These are phyloP conservation scores for Huntiella omanensis DNA, from an alignment of 2,329 filamentous ascomycete genomes.

Conservation along the genomic window DNA sequence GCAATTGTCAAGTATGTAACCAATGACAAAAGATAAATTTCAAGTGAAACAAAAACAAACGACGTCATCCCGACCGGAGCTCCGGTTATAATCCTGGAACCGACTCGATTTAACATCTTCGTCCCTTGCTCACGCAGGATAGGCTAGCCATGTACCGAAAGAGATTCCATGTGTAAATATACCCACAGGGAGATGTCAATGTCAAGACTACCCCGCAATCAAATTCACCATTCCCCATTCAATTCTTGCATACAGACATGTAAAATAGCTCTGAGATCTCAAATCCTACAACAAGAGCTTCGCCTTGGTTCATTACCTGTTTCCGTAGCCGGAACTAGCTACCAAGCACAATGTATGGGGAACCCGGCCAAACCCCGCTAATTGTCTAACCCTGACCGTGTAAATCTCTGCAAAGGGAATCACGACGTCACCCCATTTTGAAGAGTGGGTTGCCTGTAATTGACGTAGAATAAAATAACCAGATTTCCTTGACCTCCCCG, in stretches of 20 bases:
- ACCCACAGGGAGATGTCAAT: neutral
- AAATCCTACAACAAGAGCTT: neutral
- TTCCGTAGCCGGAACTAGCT: neutral
- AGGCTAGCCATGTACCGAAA: neutral
- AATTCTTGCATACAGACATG: no score
- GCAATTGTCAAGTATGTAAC: no score
- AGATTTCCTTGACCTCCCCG: neutral
- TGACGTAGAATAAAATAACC: neutral
- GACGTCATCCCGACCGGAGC: no score
- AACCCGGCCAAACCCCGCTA: neutral
- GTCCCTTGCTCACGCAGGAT: neutral
- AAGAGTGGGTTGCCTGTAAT: neutral
- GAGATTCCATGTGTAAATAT: neutral
- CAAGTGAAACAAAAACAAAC: no score
- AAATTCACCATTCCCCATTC: no score
- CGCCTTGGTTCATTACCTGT: neutral
- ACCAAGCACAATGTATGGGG: no score
- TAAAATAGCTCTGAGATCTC: neutral
- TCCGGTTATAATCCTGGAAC: no score
- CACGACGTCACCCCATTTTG: neutral
- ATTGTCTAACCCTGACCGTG: constrained; percentile 1
- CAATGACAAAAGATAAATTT: no score
- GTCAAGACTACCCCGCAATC: no score
- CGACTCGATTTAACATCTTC: neutral
- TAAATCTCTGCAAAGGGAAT: constrained; percentile 5